phyloP scores from a whole-genome alignment of 352 stramenopile genomes.

The Peronospora destructor region DNA sequence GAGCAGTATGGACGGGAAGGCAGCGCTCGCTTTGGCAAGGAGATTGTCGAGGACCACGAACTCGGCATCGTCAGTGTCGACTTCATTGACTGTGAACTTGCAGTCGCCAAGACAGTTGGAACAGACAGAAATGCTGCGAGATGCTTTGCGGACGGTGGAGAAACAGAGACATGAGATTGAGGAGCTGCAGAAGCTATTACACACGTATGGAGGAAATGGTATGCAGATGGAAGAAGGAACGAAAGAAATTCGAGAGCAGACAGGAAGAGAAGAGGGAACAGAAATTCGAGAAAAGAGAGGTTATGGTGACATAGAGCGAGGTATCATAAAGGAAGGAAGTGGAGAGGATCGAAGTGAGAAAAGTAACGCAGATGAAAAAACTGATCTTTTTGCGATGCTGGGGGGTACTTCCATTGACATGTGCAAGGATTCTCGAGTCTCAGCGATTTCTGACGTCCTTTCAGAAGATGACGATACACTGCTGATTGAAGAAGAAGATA shows the following conservation, averaged over 20 bases:
- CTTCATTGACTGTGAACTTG: constrained; percentile 25
- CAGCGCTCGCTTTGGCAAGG: constrained; percentile 22
- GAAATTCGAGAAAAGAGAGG: neutral
- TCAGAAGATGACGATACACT: constrained; percentile 27
- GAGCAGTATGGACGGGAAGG: constrained; percentile 28
- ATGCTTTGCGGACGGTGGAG: constrained; percentile 58
- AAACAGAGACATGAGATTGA: constrained; percentile 71
- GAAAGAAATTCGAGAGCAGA: neutral
- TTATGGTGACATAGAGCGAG: neutral
- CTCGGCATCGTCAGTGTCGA: constrained; percentile 17
- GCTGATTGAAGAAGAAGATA: constrained; percentile 13
- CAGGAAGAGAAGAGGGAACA: neutral
- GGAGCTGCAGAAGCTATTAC: constrained; percentile 36
- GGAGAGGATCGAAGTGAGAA: neutral
- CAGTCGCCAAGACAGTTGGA: constrained; percentile 20
- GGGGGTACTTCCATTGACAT: constrained; percentile 21
- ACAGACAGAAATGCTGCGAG: constrained; percentile 51
- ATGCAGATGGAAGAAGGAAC: neutral
- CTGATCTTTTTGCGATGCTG: constrained; percentile 22
- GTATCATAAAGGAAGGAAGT: neutral
- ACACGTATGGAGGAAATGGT: constrained; percentile 10
- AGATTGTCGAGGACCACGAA: constrained; percentile 28
- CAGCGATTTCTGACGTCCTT: constrained; percentile 21
- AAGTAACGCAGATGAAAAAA: neutral
- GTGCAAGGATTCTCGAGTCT: constrained; percentile 16